These are phyloP conservation scores for Rhypophila decipiens DNA, from an alignment of 495 filamentous ascomycete genomes.

Conservation along the genomic window DNA sequence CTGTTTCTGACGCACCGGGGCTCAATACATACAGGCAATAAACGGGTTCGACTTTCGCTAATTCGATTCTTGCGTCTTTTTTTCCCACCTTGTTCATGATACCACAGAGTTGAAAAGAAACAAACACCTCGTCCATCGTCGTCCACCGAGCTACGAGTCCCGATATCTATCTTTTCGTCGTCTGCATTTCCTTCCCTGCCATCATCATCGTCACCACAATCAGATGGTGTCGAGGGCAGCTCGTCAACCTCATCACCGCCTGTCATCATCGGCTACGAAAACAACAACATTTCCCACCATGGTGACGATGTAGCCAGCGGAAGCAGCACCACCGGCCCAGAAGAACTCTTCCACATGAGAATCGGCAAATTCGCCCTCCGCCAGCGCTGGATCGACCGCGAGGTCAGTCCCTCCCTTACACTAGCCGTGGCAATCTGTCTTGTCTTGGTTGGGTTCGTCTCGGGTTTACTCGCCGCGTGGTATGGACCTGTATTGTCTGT, in stretches of 20 bases:
- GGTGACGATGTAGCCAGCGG: slow-evolving; percentile 6
- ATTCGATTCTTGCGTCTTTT: background rate
- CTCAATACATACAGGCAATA: slow-evolving; percentile 13
- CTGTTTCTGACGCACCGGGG: background rate
- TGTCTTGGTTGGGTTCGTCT: slow-evolving; percentile 7
- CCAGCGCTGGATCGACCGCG: slow-evolving; percentile 19
- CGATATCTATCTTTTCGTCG: no score
- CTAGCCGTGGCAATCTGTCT: slow-evolving; percentile 4
- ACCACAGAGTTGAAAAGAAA: slow-evolving; percentile 18
- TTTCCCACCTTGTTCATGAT: background rate
- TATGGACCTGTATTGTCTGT: no score
- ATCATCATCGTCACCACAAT: background rate
- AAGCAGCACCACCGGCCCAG: slow-evolving; percentile 4
- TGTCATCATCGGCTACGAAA: no score
- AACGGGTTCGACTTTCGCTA: no score
- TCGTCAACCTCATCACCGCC: no score
- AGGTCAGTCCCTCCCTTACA: slow-evolving; percentile 16
- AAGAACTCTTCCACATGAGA: slow-evolving; percentile 23
- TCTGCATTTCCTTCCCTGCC: background rate
- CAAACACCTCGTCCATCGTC: slow-evolving; percentile 2
- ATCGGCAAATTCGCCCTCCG: slow-evolving; percentile 14
- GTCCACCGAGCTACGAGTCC: slow-evolving; percentile 4
- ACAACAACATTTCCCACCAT: background rate
- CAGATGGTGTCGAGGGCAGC: no score
- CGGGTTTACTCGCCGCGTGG: slow-evolving; percentile 6